Conservation (phyloP, 2,329 filamentous ascomycete species). For the Monosporascus sp. region DNA sequence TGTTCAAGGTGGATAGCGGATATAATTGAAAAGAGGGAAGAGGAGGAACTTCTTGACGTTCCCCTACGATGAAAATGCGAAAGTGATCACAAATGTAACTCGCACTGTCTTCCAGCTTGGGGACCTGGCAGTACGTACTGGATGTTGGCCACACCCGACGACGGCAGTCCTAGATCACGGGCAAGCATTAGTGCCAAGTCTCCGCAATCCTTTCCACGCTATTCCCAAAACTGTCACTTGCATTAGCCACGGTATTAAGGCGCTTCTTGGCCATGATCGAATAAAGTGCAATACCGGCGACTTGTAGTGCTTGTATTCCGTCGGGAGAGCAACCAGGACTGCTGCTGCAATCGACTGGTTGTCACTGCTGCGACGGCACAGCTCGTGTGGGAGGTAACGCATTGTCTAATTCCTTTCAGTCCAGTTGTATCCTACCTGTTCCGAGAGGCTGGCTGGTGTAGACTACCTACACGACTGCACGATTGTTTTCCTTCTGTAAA, state of each 20-base stretch:
- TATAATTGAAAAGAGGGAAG: conserved; percentile 8
- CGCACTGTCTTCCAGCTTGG: neutral
- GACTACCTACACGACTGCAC: no score
- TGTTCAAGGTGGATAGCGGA: neutral
- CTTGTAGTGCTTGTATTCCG: no score
- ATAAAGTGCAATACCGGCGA: no score
- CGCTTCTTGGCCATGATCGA: neutral
- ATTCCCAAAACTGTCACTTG: conserved; percentile 9
- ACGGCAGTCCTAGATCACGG: conserved; percentile 1
- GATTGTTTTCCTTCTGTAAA: no score
- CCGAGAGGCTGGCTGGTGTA: no score
- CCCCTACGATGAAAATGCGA: conserved; percentile 1
- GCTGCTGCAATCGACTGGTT: neutral
- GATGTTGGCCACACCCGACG: neutral
- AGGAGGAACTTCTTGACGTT: conserved; percentile 3
- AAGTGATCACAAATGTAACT: neutral
- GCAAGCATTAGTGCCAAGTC: neutral
- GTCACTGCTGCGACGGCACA: neutral
- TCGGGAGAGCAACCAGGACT: no score
- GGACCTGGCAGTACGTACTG: neutral
- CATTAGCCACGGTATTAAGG: conserved; percentile 6
- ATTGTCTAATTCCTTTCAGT: no score
- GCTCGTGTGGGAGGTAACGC: no score
- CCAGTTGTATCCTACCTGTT: no score
- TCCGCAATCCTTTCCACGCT: neutral